Evolutionary conservation across 2,329 filamentous ascomycete species (phyloP).

Genomic region (Alternaria brassicicola): DNA sequence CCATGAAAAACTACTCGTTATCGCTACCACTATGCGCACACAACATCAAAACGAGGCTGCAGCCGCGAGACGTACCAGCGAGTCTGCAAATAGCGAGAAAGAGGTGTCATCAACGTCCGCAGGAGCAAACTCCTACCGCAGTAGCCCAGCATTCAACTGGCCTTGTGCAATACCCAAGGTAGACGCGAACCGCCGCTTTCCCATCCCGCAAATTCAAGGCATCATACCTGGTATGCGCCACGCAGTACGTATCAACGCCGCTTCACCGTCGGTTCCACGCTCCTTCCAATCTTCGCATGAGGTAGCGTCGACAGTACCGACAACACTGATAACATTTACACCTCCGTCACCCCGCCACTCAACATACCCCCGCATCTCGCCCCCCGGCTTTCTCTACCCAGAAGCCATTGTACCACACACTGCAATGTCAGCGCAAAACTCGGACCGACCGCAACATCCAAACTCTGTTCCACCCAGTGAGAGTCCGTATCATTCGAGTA

Average conservation of each 20-base stretch:
- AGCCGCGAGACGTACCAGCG: background rate
- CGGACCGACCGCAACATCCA: background rate
- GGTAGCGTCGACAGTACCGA: background rate
- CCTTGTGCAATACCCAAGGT: background rate
- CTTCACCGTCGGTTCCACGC: background rate
- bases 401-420: slow-evolving; percentile 9
- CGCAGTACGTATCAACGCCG: background rate
- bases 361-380: slow-evolving; percentile 11
- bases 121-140: background rate
- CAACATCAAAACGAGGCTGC: background rate
- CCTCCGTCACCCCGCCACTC: background rate
- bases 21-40: background rate
- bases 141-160: background rate
- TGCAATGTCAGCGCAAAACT: background rate
- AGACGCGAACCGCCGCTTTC: background rate
- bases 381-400: slow-evolving; percentile 16
- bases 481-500: background rate
- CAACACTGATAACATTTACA: background rate
- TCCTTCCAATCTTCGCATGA: background rate
- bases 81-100: background rate
- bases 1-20: background rate
- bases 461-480: background rate
- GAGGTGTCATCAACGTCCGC: background rate
- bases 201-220: slow-evolving; percentile 2
- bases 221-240: slow-evolving; percentile 2